These are phyloP conservation scores for Mortierella sp. DNA, from an alignment of 371 early-diverging fungal species.

Conservation along the genomic window DNA sequence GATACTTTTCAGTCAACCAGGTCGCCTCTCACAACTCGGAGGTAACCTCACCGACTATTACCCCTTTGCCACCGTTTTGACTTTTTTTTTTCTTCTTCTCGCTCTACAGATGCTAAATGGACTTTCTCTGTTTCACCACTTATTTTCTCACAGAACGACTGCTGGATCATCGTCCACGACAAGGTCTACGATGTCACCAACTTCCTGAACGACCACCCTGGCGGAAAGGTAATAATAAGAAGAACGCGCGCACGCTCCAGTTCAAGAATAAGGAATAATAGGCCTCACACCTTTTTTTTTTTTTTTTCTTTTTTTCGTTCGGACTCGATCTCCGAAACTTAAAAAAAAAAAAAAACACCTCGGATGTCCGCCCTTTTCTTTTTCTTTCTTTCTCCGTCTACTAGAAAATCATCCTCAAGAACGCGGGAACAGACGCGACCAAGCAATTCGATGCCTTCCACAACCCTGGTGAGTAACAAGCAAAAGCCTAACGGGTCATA, in stretches of 20 bases:
- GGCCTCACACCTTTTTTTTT: no score
- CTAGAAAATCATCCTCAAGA: conserved; percentile 77
- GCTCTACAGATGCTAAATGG: not conserved
- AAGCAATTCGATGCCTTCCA: conserved; percentile 92
- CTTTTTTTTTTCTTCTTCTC: no score
- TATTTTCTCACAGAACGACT: conserved; percentile 64
- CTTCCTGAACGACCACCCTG: conserved; percentile 91
- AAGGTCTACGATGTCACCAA: conserved; percentile 88
- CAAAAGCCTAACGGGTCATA: not conserved
- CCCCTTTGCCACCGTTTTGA: not conserved
- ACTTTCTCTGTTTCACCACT: not conserved
- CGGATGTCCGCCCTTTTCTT: not conserved
- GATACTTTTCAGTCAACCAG: conserved; percentile 33
- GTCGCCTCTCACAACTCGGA: conserved; percentile 47
- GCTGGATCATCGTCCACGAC: conserved; percentile 93
- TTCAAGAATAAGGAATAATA: no score
- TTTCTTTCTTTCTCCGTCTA: no score
- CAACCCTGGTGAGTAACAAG: conserved; percentile 61
- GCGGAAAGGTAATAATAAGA: conserved; percentile 68
- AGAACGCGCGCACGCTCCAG: no score
- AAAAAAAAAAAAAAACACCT: conserved; percentile 7
- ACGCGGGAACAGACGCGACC: conserved; percentile 88
- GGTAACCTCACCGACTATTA: conserved; percentile 11
- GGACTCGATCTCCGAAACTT: not conserved
- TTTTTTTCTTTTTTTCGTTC: not conserved